phyloP scores from a whole-genome alignment of 83 land plant species.

The Isoetes engelmannii region DNA sequence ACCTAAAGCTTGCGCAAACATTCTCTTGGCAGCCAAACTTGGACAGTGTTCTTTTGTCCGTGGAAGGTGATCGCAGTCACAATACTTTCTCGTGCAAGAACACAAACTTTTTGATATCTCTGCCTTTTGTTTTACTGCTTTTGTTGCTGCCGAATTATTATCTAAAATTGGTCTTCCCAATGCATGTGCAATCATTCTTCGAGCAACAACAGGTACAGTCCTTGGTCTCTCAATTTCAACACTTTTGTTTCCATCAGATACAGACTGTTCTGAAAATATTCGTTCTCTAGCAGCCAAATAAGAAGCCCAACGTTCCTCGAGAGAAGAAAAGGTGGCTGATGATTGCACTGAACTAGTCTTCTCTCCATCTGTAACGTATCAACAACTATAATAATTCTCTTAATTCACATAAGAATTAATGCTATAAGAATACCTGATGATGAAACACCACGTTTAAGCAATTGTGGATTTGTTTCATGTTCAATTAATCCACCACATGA shows the following conservation, averaged over 20 bases:
- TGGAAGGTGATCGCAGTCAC: too few species aligned
- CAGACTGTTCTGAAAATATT: constrained; percentile 45
- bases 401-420: not conserved
- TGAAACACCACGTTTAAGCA: constrained; percentile 19
- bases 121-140: too few species aligned
- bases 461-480: constrained; percentile 14
- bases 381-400: not conserved
- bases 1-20: constrained; percentile 85
- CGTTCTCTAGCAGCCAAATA: constrained; percentile 85
- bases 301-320: constrained; percentile 78
- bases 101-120: too few species aligned
- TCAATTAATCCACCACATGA: constrained; percentile 19
- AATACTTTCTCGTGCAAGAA: too few species aligned
- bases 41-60: constrained; percentile 16
- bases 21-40: constrained; percentile 69
- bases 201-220: constrained; percentile 77
- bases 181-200: constrained; percentile 95
- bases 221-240: constrained; percentile 43
- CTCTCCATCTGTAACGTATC: not conserved
- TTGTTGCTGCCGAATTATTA: too few species aligned
- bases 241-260: constrained; percentile 27
- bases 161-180: constrained; percentile 46
- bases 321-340: constrained; percentile 13
- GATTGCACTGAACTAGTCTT: not conserved
- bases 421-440: constrained; percentile 8